A percentile compares a stretch with the other conserved stretches of the same genome.
phyloP scores from a whole-genome alignment of 768 basidiomycete species.

The Thelephora ganbajun region DNA sequence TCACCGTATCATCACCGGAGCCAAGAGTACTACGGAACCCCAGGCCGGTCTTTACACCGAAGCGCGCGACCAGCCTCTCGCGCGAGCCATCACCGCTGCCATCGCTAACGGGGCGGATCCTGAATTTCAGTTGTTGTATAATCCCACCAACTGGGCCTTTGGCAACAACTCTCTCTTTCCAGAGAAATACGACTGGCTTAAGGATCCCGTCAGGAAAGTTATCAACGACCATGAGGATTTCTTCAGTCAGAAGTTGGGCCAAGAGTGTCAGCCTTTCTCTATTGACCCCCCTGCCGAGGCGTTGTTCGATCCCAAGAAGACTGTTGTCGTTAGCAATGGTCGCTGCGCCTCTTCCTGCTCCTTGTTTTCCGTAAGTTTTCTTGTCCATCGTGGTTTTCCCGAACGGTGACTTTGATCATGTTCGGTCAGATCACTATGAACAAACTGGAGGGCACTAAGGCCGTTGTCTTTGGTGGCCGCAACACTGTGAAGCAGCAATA shows the following conservation, averaged over 20 bases:
- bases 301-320: constrained; percentile 34
- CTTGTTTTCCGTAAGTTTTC: constrained; percentile 15
- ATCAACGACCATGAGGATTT: constrained; percentile 37
- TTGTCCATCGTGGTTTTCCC: background rate
- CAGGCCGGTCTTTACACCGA: constrained; percentile 41
- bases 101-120: constrained; percentile 32
- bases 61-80: constrained; percentile 33
- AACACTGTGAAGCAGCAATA: constrained; percentile 35
- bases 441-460: constrained; percentile 41
- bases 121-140: constrained; percentile 28
- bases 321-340: constrained; percentile 45
- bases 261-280: constrained; percentile 22
- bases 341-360: constrained; percentile 17
- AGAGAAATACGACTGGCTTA: constrained; percentile 30
- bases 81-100: constrained; percentile 31
- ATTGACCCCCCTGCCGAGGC: constrained; percentile 24
- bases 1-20: constrained; percentile 34
- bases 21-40: constrained; percentile 34
- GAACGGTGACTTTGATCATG: background rate
- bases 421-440: constrained; percentile 37
- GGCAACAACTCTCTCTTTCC: constrained; percentile 30
- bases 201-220: constrained; percentile 23
- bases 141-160: constrained; percentile 34
- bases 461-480: constrained; percentile 44
- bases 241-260: constrained; percentile 30